phyloP scores from a whole-genome alignment of 257 asterid genomes.

The Scutellaria galericulata region DNA sequence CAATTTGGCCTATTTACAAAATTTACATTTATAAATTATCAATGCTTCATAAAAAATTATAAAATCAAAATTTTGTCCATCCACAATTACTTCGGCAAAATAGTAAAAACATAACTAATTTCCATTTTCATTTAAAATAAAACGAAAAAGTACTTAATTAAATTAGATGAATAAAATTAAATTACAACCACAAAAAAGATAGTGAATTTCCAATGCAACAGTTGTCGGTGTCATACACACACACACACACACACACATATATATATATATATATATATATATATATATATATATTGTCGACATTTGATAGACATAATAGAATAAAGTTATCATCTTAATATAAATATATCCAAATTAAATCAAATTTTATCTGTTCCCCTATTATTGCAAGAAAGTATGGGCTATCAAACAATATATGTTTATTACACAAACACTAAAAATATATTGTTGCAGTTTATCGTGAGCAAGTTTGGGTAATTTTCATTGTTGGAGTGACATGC shows the following conservation, averaged over 20 bases:
- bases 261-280: no score
- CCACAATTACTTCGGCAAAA: no score
- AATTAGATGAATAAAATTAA: no score
- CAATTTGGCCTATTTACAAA: no score
- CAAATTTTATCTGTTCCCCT: slow-evolving; percentile 38
- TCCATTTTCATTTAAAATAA: no score
- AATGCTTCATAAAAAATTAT: no score
- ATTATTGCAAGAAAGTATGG: slow-evolving; percentile 38
- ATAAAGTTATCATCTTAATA: slow-evolving; percentile 8
- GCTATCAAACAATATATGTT: slow-evolving; percentile 26
- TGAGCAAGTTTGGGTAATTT: slow-evolving; percentile 24
- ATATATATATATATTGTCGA: slow-evolving; percentile 32
- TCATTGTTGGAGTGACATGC: slow-evolving; percentile 14
- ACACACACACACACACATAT: no score
- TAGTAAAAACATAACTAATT: no score
- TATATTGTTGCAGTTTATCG: background rate
- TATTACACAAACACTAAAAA: background rate
- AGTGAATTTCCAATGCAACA: slow-evolving; percentile 23
- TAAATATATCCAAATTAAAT: background rate
- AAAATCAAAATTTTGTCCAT: background rate
- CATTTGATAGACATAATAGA: slow-evolving; percentile 5
- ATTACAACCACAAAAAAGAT: slow-evolving; percentile 8
- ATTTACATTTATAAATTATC: no score
- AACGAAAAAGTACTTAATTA: no score
- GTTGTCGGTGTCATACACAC: slow-evolving; percentile 26